Conservation (phyloP, 306 rosid genomes). For the Cicer pinnatifidum region DNA sequence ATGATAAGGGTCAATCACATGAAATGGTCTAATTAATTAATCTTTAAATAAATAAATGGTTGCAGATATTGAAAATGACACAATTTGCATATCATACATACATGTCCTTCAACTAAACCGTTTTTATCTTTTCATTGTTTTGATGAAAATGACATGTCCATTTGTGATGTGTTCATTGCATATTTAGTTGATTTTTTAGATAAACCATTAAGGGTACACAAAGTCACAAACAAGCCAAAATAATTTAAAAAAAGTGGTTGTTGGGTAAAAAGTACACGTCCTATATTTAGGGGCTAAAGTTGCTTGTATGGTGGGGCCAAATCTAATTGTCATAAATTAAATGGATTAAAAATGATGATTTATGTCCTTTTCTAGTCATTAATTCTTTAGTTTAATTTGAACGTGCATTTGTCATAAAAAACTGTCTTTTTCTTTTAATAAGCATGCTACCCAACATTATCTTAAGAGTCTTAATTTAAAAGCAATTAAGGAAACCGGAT, state of each 20-base stretch:
- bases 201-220: conserved; percentile 7
- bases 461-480: conserved; percentile 35
- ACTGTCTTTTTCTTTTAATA: conserved; percentile 44
- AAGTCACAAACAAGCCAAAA: conserved; percentile 37
- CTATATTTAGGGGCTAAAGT: conserved; percentile 41
- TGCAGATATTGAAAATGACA: conserved; percentile 54
- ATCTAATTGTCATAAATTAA: conserved; percentile 43
- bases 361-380: conserved; percentile 41
- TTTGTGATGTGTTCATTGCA: conserved; percentile 36
- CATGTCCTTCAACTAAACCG: conserved; percentile 34
- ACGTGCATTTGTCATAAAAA: conserved; percentile 42
- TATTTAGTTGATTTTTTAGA: conserved; percentile 32
- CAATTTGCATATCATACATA: conserved; percentile 17
- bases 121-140: conserved; percentile 37
- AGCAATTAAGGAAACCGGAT: conserved; percentile 30
- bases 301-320: conserved; percentile 44
- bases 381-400: conserved; percentile 35
- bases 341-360: conserved; percentile 22
- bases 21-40: conserved; percentile 50
- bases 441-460: conserved; percentile 46
- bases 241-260: conserved; percentile 38
- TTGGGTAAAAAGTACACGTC: conserved; percentile 48
- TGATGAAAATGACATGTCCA: conserved; percentile 43
- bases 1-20: conserved; percentile 49
- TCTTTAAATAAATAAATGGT: conserved; percentile 44